Evolutionary conservation across 306 rosid genomes (phyloP).

Genomic region (Vigna hirtella): DNA sequence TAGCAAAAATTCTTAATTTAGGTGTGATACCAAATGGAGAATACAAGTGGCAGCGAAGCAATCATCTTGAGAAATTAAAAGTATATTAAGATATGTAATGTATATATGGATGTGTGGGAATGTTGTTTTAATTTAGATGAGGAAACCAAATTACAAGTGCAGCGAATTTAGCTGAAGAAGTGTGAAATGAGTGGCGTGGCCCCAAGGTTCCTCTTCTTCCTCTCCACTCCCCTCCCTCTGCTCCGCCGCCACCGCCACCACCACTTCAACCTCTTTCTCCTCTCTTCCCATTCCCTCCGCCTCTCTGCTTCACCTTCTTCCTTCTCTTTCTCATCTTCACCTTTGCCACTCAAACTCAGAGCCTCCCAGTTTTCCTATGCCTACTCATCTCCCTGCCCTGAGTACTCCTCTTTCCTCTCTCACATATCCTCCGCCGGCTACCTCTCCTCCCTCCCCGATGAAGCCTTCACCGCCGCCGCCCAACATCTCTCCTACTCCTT

Average conservation of each 20-base stretch:
- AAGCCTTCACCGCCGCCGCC: background rate
- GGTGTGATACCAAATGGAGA: no score
- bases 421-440: constrained; percentile 63
- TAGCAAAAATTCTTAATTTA: no score
- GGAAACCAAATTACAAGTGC: background rate
- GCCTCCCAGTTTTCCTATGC: constrained; percentile 45
- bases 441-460: constrained; percentile 23
- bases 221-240: constrained; percentile 55
- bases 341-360: constrained; percentile 39
- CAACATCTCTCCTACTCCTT: constrained; percentile 29
- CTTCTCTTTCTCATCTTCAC: constrained; percentile 7
- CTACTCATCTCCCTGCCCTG: constrained; percentile 68
- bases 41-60: no score
- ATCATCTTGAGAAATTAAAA: no score
- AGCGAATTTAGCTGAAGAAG: no score
- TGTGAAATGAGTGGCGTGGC: constrained; percentile 66
- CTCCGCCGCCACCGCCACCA: constrained; percentile 52
- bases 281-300: constrained; percentile 25
- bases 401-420: constrained; percentile 62
- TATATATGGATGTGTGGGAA: no score
- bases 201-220: constrained; percentile 67
- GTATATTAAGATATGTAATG: no score
- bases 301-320: constrained; percentile 9
- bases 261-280: constrained; percentile 55
- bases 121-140: no score